These are phyloP conservation scores for Laguncularia racemosa DNA, from an alignment of 345 rosid genomes.

Conservation along the genomic window DNA sequence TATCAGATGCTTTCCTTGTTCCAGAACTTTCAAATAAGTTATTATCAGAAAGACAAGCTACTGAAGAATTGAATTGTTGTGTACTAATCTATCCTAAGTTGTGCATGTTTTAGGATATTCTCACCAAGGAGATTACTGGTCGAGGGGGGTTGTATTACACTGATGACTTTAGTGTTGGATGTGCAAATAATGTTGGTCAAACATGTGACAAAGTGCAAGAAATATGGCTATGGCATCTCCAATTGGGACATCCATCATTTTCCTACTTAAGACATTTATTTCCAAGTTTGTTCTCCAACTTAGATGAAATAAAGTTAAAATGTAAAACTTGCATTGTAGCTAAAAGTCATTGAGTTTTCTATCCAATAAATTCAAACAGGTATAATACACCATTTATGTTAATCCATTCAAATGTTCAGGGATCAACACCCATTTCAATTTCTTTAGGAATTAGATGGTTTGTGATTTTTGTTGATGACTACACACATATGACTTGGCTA, in stretches of 20 bases:
- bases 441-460: not conserved
- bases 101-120: too few species aligned
- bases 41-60: too few species aligned
- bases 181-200: not conserved
- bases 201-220: constrained; percentile 1
- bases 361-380: not conserved
- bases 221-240: constrained; percentile 9
- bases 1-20: too few species aligned
- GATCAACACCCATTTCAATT: not conserved
- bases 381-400: too few species aligned
- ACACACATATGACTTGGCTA: not conserved
- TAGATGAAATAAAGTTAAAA: not conserved
- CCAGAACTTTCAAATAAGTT: too few species aligned
- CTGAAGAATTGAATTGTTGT: too few species aligned
- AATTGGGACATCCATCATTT: constrained; percentile 11
- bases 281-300: constrained; percentile 2
- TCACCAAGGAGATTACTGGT: constrained; percentile 5
- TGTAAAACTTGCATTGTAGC: constrained; percentile 10
- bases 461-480: not conserved
- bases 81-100: not conserved
- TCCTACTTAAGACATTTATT: constrained; percentile 3
- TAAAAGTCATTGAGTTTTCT: constrained; percentile 10
- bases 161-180: not conserved
- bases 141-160: constrained; percentile 2
- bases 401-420: not conserved